Evolutionary conservation across 306 rosid genomes (phyloP).

Genomic region (Macrotyloma uniflorum): DNA sequence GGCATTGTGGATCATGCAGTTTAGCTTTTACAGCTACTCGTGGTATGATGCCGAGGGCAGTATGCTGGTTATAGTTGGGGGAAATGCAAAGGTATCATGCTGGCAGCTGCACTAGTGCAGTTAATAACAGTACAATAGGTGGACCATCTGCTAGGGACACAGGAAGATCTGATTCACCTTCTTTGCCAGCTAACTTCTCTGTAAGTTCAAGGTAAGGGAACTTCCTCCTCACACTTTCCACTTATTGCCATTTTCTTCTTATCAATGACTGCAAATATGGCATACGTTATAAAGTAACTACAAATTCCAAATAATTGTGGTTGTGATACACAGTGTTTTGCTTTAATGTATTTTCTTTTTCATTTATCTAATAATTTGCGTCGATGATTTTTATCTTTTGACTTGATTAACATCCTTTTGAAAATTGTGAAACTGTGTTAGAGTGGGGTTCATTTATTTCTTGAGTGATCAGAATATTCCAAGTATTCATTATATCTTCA

Average conservation of each 20-base stretch:
- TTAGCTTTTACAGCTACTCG: conserved; percentile 46
- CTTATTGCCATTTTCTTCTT: neutral
- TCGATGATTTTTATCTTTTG: neutral
- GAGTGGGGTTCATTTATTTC: conserved; percentile 8
- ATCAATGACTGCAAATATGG: neutral
- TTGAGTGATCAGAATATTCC: conserved; percentile 16
- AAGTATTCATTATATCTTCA: neutral
- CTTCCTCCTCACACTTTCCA: conserved; percentile 32
- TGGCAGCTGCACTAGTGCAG: conserved; percentile 95
- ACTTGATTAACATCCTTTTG: neutral
- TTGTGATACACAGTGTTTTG: neutral
- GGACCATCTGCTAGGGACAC: conserved; percentile 83
- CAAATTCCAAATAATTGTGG: conserved; percentile 1
- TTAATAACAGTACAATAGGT: conserved; percentile 73
- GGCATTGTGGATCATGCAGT: conserved; percentile 39
- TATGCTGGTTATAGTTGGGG: conserved; percentile 87
- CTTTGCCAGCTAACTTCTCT: conserved; percentile 70
- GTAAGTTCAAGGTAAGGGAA: conserved; percentile 69
- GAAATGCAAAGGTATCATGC: conserved; percentile 91
- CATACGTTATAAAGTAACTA: neutral
- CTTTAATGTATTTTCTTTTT: neutral
- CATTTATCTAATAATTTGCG: conserved; percentile 3
- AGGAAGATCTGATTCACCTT: conserved; percentile 81
- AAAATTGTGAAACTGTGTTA: conserved; percentile 11
- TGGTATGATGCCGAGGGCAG: conserved; percentile 77